Conservation (phyloP, 805 yeast genomes). For the Starmerella kuoi region DNA sequence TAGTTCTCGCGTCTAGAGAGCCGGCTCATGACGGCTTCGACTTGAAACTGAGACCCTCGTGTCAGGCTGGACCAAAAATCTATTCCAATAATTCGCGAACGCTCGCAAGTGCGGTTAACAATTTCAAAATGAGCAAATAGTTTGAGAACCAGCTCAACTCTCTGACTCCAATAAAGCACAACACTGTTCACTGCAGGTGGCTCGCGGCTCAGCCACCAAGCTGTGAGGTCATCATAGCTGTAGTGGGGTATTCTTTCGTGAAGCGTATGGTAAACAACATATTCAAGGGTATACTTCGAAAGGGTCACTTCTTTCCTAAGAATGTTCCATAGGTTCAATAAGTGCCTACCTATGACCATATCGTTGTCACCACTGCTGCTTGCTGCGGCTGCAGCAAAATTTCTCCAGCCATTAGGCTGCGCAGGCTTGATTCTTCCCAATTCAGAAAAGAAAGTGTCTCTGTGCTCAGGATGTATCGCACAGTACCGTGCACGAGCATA, state of each 20-base stretch:
- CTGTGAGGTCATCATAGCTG: constrained; percentile 37
- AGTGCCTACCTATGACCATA: constrained; percentile 64
- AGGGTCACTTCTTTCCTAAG: constrained; percentile 51
- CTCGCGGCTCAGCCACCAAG: constrained; percentile 32
- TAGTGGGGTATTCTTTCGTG: constrained; percentile 59
- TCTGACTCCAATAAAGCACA: constrained; percentile 37
- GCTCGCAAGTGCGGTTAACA: constrained; percentile 60
- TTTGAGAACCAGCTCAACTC: constrained; percentile 36
- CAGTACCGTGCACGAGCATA: constrained; percentile 53
- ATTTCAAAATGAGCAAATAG: constrained; percentile 52
- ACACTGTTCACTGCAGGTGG: constrained; percentile 25
- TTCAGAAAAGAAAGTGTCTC: constrained; percentile 8
- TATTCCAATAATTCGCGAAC: constrained; percentile 74
- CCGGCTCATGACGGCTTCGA: constrained; percentile 70
- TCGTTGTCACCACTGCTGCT: constrained; percentile 28
- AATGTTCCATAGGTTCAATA: constrained; percentile 74
- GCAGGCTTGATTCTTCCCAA: constrained; percentile 16
- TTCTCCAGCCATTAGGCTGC: constrained; percentile 2
- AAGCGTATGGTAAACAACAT: constrained; percentile 53
- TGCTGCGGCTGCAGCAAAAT: constrained; percentile 44
- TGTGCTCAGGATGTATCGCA: constrained; percentile 1
- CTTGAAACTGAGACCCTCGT: constrained; percentile 89
- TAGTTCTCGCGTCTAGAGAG: constrained; percentile 66
- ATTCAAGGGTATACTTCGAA: constrained; percentile 62
- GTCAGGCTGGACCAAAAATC: constrained; percentile 80